A percentile compares a stretch with the other conserved stretches of the same genome.
Conservation (phyloP, 129 eudicot genomes). For the Arctium minus region DNA sequence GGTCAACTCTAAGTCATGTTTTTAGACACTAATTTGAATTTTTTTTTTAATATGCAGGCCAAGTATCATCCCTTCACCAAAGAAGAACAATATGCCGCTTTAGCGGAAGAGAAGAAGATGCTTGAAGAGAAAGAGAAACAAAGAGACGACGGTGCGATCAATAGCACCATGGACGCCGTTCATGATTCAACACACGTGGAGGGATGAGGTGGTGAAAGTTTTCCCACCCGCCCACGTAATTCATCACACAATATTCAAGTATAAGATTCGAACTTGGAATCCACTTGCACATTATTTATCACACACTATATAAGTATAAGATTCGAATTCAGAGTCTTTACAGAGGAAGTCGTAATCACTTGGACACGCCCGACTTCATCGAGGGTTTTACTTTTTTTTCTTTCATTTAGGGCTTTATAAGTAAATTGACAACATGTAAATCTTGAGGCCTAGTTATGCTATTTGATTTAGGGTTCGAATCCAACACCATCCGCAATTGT, state of each 20-base stretch:
- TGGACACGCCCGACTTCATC: not conserved
- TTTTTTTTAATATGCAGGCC: constrained; percentile 37
- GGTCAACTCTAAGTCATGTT: not conserved
- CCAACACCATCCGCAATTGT: not conserved
- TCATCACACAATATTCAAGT: not conserved
- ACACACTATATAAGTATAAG: not conserved
- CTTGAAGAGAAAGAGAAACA: constrained; percentile 73
- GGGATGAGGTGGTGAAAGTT: constrained; percentile 30
- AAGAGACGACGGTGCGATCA: constrained; percentile 69
- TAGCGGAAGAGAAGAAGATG: constrained; percentile 71
- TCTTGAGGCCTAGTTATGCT: constrained; percentile 6
- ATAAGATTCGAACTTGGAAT: not conserved
- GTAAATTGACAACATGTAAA: constrained; percentile 8
- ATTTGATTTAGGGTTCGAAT: not conserved
- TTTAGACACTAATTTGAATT: not conserved
- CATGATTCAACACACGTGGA: constrained; percentile 44
- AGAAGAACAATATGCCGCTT: constrained; percentile 83
- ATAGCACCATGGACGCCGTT: constrained; percentile 94
- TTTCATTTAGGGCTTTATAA: not conserved
- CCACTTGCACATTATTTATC: not conserved
- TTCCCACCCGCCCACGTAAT: not conserved
- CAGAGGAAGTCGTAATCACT: not conserved
- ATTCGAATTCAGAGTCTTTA: not conserved
- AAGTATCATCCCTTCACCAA: constrained; percentile 65
- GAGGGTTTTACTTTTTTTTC: not conserved